These are phyloP conservation scores for Verticillium zaregamsianum DNA, from an alignment of 2,329 filamentous ascomycete genomes.

Conservation along the genomic window DNA sequence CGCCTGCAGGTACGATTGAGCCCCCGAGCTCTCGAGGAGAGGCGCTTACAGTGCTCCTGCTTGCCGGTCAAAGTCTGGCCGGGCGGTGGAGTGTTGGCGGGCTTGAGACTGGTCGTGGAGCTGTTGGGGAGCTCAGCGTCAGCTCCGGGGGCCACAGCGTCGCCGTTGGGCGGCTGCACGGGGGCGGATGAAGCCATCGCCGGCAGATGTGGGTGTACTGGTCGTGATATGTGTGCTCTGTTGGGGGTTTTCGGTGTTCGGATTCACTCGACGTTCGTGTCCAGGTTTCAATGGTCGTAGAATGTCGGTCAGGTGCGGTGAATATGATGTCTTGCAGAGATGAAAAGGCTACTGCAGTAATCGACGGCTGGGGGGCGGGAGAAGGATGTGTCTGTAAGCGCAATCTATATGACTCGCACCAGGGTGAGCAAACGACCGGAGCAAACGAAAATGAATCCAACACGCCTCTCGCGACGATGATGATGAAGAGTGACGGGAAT, in stretches of 20 bases:
- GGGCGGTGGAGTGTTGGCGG: slow-evolving; percentile 26
- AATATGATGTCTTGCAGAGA: not conserved
- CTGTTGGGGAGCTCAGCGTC: slow-evolving; percentile 11
- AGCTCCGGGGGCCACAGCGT: slow-evolving; percentile 9
- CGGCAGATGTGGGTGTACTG: not conserved
- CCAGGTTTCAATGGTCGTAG: not conserved
- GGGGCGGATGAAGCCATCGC: slow-evolving; percentile 12
- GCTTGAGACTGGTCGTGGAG: slow-evolving; percentile 19
- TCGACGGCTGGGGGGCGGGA: not conserved
- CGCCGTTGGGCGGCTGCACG: slow-evolving; percentile 12
- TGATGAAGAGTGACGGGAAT: not conserved
- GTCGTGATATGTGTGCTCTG: not conserved
- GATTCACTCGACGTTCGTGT: not conserved
- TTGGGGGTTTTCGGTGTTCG: too few species aligned
- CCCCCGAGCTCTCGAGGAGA: not conserved
- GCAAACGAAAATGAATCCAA: not conserved
- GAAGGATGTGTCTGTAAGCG: not conserved
- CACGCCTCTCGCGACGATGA: not conserved
- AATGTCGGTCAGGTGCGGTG: not conserved
- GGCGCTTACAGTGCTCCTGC: slow-evolving; percentile 84
- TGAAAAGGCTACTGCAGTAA: not conserved
- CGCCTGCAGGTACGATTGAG: not conserved
- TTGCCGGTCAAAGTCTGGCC: slow-evolving; percentile 74
- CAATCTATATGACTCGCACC: not conserved
- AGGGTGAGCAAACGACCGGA: not conserved